Conservation (phyloP, 2,329 filamentous ascomycete species). For the Aspergillus viridinutans region DNA sequence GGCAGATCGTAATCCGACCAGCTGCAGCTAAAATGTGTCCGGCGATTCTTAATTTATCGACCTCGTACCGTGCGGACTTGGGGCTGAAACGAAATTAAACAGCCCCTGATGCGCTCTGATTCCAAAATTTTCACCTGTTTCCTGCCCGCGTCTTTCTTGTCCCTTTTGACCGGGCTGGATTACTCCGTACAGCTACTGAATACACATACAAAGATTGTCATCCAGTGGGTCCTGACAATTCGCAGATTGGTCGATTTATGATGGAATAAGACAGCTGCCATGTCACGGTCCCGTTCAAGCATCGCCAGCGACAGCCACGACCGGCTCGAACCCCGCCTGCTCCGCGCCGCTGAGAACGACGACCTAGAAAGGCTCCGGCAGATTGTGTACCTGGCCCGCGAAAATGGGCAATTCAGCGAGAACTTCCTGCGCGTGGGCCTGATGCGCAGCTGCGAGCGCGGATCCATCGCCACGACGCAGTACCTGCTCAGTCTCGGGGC, state of each 20-base stretch:
- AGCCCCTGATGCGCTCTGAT: neutral
- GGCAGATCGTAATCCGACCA: neutral
- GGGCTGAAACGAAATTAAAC: too few species aligned
- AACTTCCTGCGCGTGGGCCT: conserved; percentile 38
- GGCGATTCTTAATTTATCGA: conserved; percentile 7
- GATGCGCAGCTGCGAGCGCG: conserved; percentile 39
- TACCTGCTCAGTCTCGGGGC: conserved; percentile 38
- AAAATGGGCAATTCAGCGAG: conserved; percentile 34
- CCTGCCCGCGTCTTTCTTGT: conserved; percentile 7
- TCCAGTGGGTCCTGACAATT: neutral
- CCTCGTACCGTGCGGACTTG: conserved; percentile 3
- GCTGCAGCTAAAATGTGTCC: conserved; percentile 3
- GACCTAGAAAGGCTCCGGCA: conserved; percentile 29
- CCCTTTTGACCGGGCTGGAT: conserved; percentile 8
- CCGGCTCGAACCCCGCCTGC: conserved; percentile 40
- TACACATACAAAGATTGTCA: conserved; percentile 1
- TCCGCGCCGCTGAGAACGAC: conserved; percentile 38
- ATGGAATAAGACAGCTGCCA: conserved; percentile 7
- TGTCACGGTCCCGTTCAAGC: conserved; percentile 29
- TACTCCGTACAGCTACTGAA: neutral
- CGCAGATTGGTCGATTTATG: neutral
- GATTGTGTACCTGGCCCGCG: conserved; percentile 30
- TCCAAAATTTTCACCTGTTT: neutral
- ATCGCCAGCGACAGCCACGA: conserved; percentile 34
- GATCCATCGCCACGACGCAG: conserved; percentile 26